Base-by-base conservation (phyloP, 768 basidiomycete genomes). In the Pleurotus ostreatus region DNA sequence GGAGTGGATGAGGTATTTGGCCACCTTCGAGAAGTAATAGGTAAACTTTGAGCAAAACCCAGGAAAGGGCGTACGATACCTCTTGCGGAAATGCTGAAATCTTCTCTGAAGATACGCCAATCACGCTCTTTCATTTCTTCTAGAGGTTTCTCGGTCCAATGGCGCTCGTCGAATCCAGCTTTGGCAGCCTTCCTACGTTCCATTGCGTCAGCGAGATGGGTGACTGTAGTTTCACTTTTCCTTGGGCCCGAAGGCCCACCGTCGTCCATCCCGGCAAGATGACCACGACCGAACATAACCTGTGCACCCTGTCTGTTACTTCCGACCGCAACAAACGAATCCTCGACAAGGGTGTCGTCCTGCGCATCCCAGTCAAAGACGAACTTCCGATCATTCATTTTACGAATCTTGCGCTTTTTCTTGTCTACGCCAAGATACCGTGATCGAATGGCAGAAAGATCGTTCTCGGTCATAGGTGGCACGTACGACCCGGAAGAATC, bases 351-450 rank as follows among this genome's bases (percentile, higher is more conserved):
- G 12, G 97, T 99, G 69, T 99, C 97, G 64, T 99, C 97, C 68
- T 89, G 89, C 48, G 86, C 86, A 66, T 96, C 94, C 97, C 97
- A 99, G 69, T 98, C 97, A 66, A 99, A 99, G n/a, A 96, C 92
- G 67, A 98, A 94, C 72, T 96, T 96, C 71, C 93, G 86, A 70
- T 95, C 94, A 66, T 90, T 92, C 83, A 91, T 93, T 74, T 94
- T 95, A 55, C 93, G 86, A 62, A 93, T 89, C 71, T 92, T 94
- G 40, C 92, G 88, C 74, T 94, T 95, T 80, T 95, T 94, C 71
- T 86, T 92, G 70, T 91, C 89, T 16, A 92, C 89, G 4, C 97
- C 97, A 30, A 99, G 86, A 69, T 99, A 98, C 38, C 96, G 85
- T 20, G 94, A 92, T 6, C 93, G 88, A 62, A 98, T 88, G 0